Evolutionary conservation across 2,329 filamentous ascomycete genomes (phyloP), one percentile per base, ranked within the genome.

Genomic region (Colletotrichum falcatum): DNA sequence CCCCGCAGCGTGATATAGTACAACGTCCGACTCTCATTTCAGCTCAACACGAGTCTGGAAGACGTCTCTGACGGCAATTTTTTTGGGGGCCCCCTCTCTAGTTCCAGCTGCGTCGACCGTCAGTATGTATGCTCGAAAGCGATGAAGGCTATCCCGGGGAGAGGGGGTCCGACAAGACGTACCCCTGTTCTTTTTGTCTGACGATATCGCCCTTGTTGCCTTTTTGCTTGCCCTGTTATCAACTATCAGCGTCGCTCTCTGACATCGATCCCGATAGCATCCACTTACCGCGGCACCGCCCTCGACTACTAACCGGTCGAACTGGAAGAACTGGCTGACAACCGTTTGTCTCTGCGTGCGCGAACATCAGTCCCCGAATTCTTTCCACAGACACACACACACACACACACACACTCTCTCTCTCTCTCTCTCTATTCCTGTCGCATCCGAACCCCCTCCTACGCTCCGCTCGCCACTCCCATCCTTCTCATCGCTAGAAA

Each of bases 301-400:
- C 82, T 99, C 96, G 0, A 99, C 93, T 18, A 99, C 96, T 81
- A 99, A 87, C 78, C 90, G 88, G 79, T 98, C 95, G 73, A 97
- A 82, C 83, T 98, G 93, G 84, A 94, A 98, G 83, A 98, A 98
- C 79, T 97, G 93, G 79, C 94, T 97, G 78, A 99, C 90, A 61
- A 96, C 88, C 14, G 95, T 97, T 92, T 98, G 96, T 79, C 96
- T 91, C 96, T 98, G 84, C 76, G 18, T n/a, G 48, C 46, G 5
- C n/a, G 1, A 35, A 71, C 26, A 55, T 60, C 63, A 72, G 66
- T 23, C 39, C 39, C 39, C 2, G 7, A n/a, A n/a, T 20, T n/a
- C 42, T n/a, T 8, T 20, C 1, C 18, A 6, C 39, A 3, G 0
- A 11, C 20, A 42, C 23, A 35, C 61, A 51, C 28, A 33, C 30